These are phyloP conservation scores for Calonectria honghensis DNA, from an alignment of 2,329 filamentous ascomycete species.

Conservation along the genomic window DNA sequence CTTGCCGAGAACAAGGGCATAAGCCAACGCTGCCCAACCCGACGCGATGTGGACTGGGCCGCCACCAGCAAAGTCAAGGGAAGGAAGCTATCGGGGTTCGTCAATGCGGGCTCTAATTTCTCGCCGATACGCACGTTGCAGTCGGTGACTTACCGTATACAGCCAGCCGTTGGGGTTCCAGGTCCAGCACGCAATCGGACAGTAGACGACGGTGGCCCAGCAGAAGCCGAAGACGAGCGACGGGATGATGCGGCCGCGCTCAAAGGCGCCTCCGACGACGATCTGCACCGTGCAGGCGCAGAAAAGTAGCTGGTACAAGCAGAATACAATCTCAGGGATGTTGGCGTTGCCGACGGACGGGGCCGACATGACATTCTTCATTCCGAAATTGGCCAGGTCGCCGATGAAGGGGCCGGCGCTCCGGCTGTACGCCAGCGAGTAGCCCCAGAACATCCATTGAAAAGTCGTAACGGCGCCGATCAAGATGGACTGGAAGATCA, in stretches of 20 bases:
- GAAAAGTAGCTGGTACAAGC: constrained; percentile 52
- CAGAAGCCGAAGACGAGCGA: constrained; percentile 78
- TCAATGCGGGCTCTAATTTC: neutral
- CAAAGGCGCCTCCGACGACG: constrained; percentile 60
- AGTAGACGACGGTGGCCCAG: constrained; percentile 80
- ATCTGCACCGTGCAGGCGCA: constrained; percentile 60
- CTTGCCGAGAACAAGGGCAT: constrained; percentile 77
- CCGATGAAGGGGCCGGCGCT: constrained; percentile 59
- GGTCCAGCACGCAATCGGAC: constrained; percentile 76
- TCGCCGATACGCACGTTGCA: neutral
- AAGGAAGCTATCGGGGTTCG: constrained; percentile 35
- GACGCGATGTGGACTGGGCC: constrained; percentile 79
- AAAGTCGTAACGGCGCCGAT: constrained; percentile 65
- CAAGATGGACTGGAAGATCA: constrained; percentile 68
- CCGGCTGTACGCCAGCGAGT: constrained; percentile 63
- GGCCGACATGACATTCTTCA: constrained; percentile 58
- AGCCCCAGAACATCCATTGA: constrained; percentile 69
- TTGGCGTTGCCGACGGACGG: constrained; percentile 58
- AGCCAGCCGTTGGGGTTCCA: constrained; percentile 80
- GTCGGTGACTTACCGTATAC: constrained; percentile 70
- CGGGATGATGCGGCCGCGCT: constrained; percentile 60
- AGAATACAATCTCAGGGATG: constrained; percentile 60
- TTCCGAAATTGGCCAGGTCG: constrained; percentile 58
- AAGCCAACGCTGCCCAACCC: constrained; percentile 77
- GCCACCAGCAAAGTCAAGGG: constrained; percentile 75